These are phyloP conservation scores for Fomitiporia mediterranea DNA, from an alignment of 1,284 basidiomycete genomes.

Conservation along the genomic window DNA sequence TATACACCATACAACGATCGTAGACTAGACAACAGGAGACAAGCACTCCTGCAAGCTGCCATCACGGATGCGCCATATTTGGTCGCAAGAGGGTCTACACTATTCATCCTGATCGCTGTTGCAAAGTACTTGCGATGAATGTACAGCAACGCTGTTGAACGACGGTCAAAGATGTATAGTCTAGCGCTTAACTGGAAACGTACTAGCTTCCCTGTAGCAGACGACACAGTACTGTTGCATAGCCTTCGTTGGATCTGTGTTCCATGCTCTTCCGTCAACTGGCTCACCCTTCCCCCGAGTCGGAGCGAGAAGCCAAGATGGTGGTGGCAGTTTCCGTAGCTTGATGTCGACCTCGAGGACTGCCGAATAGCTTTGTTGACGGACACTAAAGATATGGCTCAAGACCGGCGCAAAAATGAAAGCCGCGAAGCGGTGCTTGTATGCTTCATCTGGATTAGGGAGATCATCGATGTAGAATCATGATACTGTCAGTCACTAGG, in stretches of 20 bases:
- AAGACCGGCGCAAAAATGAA: conserved; percentile 41
- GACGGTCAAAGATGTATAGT: conserved; percentile 5
- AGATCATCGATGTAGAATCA: background rate
- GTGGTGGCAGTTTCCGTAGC: conserved; percentile 42
- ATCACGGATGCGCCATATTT: conserved; percentile 44
- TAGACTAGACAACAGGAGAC: conserved; percentile 38
- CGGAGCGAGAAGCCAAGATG: conserved; percentile 36
- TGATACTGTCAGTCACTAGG: background rate
- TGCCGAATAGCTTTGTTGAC: conserved; percentile 35
- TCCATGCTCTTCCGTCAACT: conserved; percentile 33
- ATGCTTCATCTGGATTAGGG: conserved; percentile 37
- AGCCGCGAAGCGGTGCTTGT: conserved; percentile 44
- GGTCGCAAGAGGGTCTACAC: conserved; percentile 40
- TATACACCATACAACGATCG: conserved; percentile 36
- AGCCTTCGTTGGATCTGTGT: conserved; percentile 34
- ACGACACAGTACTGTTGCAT: conserved; percentile 43
- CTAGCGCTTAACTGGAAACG: conserved; percentile 3
- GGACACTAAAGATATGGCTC: conserved; percentile 38
- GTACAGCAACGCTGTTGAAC: conserved; percentile 46
- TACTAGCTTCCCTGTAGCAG: conserved; percentile 42
- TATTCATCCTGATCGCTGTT: conserved; percentile 39
- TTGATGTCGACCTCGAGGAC: conserved; percentile 43
- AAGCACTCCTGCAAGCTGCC: conserved; percentile 42
- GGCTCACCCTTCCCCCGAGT: conserved; percentile 27
- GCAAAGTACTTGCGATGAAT: conserved; percentile 49